phyloP scores from a whole-genome alignment of 176 grass and related monocot genomes.

The Oryza meyeriana region DNA sequence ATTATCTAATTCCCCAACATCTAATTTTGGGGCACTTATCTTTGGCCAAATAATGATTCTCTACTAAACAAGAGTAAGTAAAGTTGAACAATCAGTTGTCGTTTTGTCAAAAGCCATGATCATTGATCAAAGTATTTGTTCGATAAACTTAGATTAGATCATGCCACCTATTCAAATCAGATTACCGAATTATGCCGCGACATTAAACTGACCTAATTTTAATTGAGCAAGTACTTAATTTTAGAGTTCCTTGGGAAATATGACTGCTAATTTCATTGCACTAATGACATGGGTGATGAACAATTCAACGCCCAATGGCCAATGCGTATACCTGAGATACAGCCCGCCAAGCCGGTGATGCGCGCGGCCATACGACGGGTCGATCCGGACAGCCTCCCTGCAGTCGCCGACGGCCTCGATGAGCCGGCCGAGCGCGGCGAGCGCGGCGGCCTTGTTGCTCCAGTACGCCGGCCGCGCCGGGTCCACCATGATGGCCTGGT shows the following conservation, averaged over 20 bases:
- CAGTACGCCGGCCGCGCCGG: constrained; percentile 55
- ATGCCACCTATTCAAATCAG: not conserved
- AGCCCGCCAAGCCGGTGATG: constrained; percentile 72
- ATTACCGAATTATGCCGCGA: not conserved
- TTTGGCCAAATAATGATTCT: not conserved
- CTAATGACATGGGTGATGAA: not conserved
- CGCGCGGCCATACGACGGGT: constrained; percentile 58
- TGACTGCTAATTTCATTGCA: not conserved
- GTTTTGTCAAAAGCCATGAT: not conserved
- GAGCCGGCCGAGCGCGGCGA: constrained; percentile 59
- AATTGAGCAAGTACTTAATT: not conserved
- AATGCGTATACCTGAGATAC: constrained; percentile 68
- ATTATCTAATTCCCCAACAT: not conserved
- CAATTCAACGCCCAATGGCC: not conserved
- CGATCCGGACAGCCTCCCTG: constrained; percentile 76
- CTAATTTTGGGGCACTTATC: not conserved
- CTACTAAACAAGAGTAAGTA: constrained; percentile 4
- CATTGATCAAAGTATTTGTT: not conserved
- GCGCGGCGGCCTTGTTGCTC: constrained; percentile 89
- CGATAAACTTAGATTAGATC: not conserved
- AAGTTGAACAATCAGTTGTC: constrained; percentile 8
- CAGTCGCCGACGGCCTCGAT: constrained; percentile 78
- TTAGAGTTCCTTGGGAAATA: no score
- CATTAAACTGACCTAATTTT: not conserved
- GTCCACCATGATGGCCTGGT: constrained; percentile 83